A percentile compares a stretch with the other conserved stretches of the same genome.
phyloP scores from a whole-genome alignment of 345 rosid species.

The Euphorbia lathyris region DNA sequence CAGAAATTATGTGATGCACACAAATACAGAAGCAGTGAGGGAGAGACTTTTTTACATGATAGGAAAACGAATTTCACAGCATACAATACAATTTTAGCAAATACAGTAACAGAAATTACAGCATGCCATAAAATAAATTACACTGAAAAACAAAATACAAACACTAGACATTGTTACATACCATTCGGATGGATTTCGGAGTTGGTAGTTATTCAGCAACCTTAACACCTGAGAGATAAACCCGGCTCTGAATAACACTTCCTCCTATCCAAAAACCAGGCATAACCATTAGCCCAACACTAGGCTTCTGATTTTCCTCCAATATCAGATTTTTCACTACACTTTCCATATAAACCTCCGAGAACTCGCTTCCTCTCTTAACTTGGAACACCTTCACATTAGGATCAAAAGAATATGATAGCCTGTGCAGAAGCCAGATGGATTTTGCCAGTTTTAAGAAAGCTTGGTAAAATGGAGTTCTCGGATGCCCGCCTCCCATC shows the following conservation, averaged over 20 bases:
- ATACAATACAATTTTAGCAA: conserved; percentile 16
- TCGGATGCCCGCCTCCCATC: conserved; percentile 70
- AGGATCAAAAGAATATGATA: conserved; percentile 71
- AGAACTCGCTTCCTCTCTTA: conserved; percentile 63
- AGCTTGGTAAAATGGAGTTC: conserved; percentile 75
- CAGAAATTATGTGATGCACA: neutral
- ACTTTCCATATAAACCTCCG: conserved; percentile 79
- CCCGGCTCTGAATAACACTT: conserved; percentile 66
- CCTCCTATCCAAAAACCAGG: conserved; percentile 84
- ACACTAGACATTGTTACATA: conserved; percentile 5
- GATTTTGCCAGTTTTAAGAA: conserved; percentile 72
- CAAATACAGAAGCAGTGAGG: neutral
- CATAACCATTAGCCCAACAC: conserved; percentile 76
- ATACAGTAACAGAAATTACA: conserved; percentile 6
- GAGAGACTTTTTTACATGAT: neutral
- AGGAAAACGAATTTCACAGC: conserved; percentile 18
- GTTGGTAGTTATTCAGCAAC: conserved; percentile 45
- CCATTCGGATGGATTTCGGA: too few species aligned
- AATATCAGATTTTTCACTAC: conserved; percentile 55
- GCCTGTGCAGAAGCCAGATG: conserved; percentile 74
- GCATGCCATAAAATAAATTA: conserved; percentile 5
- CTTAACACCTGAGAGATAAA: conserved; percentile 69
- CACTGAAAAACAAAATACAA: conserved; percentile 7
- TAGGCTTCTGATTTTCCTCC: conserved; percentile 52
- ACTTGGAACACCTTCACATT: conserved; percentile 62